Evolutionary conservation across 2,329 filamentous ascomycete species (phyloP), one percentile per base, ranked within the genome.

Genomic region (Penicillium sp.): DNA sequence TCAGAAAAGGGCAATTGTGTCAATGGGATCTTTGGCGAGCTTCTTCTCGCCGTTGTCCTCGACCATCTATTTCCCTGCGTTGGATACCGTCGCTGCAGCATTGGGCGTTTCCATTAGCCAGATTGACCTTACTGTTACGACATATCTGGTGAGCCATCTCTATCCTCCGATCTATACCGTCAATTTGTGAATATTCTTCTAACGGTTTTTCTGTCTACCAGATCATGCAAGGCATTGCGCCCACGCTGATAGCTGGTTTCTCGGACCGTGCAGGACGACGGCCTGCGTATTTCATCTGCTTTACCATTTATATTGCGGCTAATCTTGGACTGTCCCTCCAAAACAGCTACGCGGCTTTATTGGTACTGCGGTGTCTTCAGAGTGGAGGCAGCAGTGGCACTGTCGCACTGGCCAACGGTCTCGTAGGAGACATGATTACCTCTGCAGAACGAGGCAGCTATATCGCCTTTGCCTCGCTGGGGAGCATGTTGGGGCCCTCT

Each of bases 171-270:
- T n/a, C 35, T 6, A n/a, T n/a, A n/a, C n/a, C n/a, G n/a, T 40
- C 16, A 14, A 40, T 40, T 16, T 40, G 5, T 9, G 4, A 2
- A 18, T 12, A 43, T 9, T 43, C 9, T 21, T 43, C 18, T 43
- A 23, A 21, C 9, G 8, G 14, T 3, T 20, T 18, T 8, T 5
- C 26, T 28, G 5, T 8, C n/a, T 23, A 11, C 9, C 64, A 78
- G 74, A 78, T 81, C 40, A 74, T 80, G 35, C 81, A 83, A 71
- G 81, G 78, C 2, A 67, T 83, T n/a, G 75, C 77, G 1, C 80
- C 80, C 30, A 78, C 79, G 62, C 71, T 81, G 11, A 72, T 80
- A 57, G 80, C 77, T 4, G 77, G 77, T 45, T 73, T 81, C 49
- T 74, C 78, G 1, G 80, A 82, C 60, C 76, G 73, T 50, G 72